A percentile compares a stretch with the other conserved stretches of the same genome.
phyloP scores from a whole-genome alignment of 1,284 basidiomycete genomes.

The Caloboletus inedulis region DNA sequence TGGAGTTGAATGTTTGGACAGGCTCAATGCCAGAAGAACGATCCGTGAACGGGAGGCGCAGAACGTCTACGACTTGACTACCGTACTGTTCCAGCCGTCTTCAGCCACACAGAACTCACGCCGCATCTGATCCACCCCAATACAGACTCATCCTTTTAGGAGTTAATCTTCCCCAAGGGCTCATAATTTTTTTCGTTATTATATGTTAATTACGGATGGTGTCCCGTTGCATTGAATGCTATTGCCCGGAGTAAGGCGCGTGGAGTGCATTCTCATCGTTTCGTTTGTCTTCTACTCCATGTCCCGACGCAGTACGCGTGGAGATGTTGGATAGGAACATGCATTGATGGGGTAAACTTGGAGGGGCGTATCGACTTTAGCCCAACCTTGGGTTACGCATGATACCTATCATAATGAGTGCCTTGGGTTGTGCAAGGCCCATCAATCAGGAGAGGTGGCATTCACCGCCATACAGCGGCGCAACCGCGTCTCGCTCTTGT shows the following conservation, averaged over 20 bases:
- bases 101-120: neutral
- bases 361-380: too few relatives aligned
- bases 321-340: neutral
- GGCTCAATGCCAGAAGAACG: slow-evolving; percentile 11
- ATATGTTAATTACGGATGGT: neutral
- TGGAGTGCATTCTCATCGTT: neutral
- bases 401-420: too few relatives aligned
- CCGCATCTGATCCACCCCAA: too few relatives aligned
- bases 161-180: neutral
- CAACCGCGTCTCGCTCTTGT: neutral
- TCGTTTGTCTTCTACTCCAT: neutral
- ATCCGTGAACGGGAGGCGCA: slow-evolving; percentile 5
- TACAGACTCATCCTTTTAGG: too few relatives aligned
- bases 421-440: neutral
- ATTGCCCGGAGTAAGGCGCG: neutral
- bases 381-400: too few relatives aligned
- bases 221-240: neutral
- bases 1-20: neutral
- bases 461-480: neutral
- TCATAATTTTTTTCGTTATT: neutral
- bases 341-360: neutral
- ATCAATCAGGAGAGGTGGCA: neutral
- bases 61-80: neutral
- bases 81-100: neutral
- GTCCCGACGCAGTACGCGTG: neutral